Base-by-base conservation (phyloP, 2,329 filamentous ascomycete genomes). In the Aspergillus pseudoterreus region DNA sequence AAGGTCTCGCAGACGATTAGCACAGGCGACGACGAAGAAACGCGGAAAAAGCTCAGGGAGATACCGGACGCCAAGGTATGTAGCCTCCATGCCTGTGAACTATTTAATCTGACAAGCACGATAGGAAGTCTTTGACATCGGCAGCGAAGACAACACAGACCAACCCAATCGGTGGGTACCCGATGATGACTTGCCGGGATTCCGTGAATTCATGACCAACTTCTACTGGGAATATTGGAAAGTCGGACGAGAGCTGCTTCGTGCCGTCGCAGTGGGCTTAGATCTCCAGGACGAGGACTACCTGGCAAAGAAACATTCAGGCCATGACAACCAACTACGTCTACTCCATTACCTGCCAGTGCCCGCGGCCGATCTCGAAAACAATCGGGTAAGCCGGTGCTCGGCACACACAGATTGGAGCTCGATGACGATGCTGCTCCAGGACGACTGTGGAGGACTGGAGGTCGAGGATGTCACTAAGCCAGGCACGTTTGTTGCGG, bases 281-380 rank as follows among this genome's bases (percentile, higher is more conserved):
- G 73, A 70, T 3, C 65, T 82, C 2, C 67, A 73, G 0, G 71
- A 78, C 45, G 72, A 76, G 46, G 66, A 69, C 14, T 70, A 75
- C 54, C 64, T 81, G n/a, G 56, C 75, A 3, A 63, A 65, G 17
- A 74, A 78, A 42, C 82, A 85, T 64, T 76, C 74, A 32, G 77
- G 78, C 0, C 72, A 78, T 51, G 78, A 83, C 57, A 82, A 83
- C 55, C 82, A 85, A 54, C 70, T 86, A 9, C 76, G 84, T 1
- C 65, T 87, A 22, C 68, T 85, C 14, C 82, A 86, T 62, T 86
- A 83, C 53, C 78, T 80, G 0, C 68, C 75, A 2, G 69, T 81
- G 4, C 69, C 74, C 22, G 73, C 72, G 4, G 67, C 69, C 30
- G 71, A 70, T 33, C 62, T 82, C 17, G 69, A 72, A 27, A 73